phyloP scores from a whole-genome alignment of 202 grass and related monocot genomes.

The Schoenoplectus triqueter region DNA sequence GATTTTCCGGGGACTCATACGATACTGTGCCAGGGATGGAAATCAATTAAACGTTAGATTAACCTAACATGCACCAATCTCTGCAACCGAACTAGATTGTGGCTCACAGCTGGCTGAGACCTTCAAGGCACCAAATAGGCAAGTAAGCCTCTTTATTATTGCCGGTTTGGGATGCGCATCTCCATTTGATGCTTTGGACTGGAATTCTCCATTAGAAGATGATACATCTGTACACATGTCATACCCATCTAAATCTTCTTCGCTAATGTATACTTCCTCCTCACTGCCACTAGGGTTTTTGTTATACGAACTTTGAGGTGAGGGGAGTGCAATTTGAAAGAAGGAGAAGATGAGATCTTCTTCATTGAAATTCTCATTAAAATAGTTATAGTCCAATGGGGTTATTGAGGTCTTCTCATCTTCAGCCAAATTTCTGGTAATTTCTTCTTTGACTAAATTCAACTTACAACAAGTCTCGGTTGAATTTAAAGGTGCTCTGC shows the following conservation, averaged over 20 bases:
- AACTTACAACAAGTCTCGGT: background rate
- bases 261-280: constrained; percentile 67
- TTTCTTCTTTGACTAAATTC: constrained; percentile 24
- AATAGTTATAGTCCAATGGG: constrained; percentile 38
- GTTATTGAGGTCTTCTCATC: background rate
- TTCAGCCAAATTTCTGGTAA: constrained; percentile 30
- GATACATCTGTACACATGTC: constrained; percentile 41
- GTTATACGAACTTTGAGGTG: constrained; percentile 38
- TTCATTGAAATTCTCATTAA: constrained; percentile 48
- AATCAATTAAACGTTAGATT: constrained; percentile 10
- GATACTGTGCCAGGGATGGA: constrained; percentile 5
- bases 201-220: constrained; percentile 23
- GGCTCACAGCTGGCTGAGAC: constrained; percentile 53
- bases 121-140: constrained; percentile 73
- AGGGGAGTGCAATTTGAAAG: constrained; percentile 50
- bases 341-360: constrained; percentile 54
- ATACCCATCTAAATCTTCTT: constrained; percentile 80
- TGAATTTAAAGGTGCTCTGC: constrained; percentile 41
- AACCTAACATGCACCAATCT: constrained; percentile 61
- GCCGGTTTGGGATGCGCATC: constrained; percentile 49
- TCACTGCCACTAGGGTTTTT: constrained; percentile 29
- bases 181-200: constrained; percentile 32
- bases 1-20: background rate
- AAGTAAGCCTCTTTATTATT: constrained; percentile 73
- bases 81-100: constrained; percentile 49